Percentiles rank a stretch among this genome's conserved stretches.
These are phyloP conservation scores for Allomyces arbusculus DNA, from an alignment of 192 early-diverging fungal species.

Conservation along the genomic window DNA sequence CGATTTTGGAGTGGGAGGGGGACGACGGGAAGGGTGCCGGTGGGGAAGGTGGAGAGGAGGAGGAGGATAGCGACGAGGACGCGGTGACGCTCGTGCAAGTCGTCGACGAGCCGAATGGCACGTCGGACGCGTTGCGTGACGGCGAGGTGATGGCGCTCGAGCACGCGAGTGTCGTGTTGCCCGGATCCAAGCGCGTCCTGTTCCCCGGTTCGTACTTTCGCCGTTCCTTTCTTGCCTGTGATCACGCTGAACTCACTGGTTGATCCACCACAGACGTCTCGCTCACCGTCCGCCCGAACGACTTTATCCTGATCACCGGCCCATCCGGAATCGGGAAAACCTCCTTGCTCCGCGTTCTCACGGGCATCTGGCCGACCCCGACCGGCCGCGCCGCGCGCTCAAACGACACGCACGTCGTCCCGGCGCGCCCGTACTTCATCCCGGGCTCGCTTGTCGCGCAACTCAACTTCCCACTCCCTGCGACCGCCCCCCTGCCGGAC, in stretches of 20 bases:
- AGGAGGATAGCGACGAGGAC: background rate
- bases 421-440: background rate
- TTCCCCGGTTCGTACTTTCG: no score
- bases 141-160: no score
- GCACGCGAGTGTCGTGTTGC: no score
- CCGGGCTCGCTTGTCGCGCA: background rate
- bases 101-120: background rate
- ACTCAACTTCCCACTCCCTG: background rate
- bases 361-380: background rate
- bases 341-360: background rate
- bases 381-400: background rate
- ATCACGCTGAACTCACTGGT: background rate
- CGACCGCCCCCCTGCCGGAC: background rate
- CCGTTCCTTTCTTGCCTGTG: background rate
- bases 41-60: background rate
- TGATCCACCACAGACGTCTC: background rate
- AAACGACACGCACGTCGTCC: background rate
- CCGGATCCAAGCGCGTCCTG: no score
- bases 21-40: no score
- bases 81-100: background rate
- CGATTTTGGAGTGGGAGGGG: background rate
- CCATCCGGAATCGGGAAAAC: background rate
- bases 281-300: background rate
- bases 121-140: background rate
- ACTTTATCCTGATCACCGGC: background rate